These are phyloP conservation scores for Porphyrellus cyaneotinctus DNA, from an alignment of 768 basidiomycete genomes.

Conservation along the genomic window DNA sequence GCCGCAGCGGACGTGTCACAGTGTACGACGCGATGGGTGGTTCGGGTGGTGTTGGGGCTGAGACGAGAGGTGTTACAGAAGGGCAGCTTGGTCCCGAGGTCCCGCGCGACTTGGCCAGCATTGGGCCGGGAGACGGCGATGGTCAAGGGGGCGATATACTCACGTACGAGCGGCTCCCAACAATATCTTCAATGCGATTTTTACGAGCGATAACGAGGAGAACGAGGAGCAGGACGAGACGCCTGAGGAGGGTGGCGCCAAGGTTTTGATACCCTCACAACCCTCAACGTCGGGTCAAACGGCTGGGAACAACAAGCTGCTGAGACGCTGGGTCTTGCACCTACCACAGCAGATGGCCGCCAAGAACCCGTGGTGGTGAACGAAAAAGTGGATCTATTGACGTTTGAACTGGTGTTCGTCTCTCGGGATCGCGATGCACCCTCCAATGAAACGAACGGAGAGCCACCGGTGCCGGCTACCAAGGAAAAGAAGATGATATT, in stretches of 20 bases:
- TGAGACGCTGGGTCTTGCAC: not conserved
- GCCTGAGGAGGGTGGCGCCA: conserved; percentile 2
- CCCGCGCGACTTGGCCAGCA: conserved; percentile 62
- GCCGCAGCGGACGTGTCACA: conserved; percentile 14
- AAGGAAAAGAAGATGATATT: conserved; percentile 53
- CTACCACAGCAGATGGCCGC: no score
- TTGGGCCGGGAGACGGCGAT: conserved; percentile 92
- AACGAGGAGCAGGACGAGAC: conserved; percentile 38
- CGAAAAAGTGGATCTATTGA: conserved; percentile 49
- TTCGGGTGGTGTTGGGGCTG: not conserved
- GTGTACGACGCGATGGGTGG: not conserved
- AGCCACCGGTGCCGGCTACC: conserved; percentile 36
- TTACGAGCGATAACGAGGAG: conserved; percentile 90
- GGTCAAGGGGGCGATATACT: conserved; percentile 83
- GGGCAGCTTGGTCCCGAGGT: not conserved
- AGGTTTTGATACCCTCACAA: conserved; percentile 5
- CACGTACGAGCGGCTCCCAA: conserved; percentile 77
- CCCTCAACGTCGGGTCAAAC: conserved; percentile 10
- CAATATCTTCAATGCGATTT: conserved; percentile 97
- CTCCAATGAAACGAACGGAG: conserved; percentile 35
- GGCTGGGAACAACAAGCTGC: not conserved
- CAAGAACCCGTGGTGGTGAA: no score
- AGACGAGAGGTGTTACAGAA: not conserved
- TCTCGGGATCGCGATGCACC: conserved; percentile 34
- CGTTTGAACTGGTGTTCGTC: conserved; percentile 87